These are phyloP conservation scores for Fusarium pininemorale DNA, from an alignment of 2,329 filamentous ascomycete genomes.

Conservation along the genomic window DNA sequence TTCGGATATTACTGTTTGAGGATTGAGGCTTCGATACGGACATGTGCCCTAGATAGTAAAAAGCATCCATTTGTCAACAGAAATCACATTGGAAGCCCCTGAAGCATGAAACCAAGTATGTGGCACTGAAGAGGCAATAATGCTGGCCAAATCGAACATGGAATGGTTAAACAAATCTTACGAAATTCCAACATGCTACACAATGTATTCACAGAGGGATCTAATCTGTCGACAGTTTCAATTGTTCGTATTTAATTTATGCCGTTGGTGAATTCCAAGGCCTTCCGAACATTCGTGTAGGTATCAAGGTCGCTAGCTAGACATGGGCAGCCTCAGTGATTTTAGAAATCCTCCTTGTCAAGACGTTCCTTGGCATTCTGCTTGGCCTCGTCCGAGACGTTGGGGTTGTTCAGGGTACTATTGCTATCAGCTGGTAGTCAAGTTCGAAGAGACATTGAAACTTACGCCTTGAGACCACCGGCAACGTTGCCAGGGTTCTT, in stretches of 20 bases:
- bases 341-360: conserved; percentile 40
- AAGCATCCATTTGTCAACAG: neutral
- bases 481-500: conserved; percentile 66
- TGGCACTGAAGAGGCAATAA: neutral
- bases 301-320: neutral
- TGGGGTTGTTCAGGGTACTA: conserved; percentile 64
- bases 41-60: neutral
- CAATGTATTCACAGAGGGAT: neutral
- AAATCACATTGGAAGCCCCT: neutral
- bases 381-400: conserved; percentile 65
- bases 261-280: neutral
- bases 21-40: conserved; percentile 6
- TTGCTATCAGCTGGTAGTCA: neutral
- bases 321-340: neutral
- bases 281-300: neutral
- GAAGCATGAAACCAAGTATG: neutral
- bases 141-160: neutral
- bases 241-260: neutral
- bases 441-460: too few relatives aligned
- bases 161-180: neutral
- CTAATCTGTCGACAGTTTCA: neutral
- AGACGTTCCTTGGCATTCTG: conserved; percentile 62
- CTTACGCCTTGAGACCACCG: conserved; percentile 62
- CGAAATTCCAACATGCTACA: too few relatives aligned
- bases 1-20: conserved; percentile 8